Evolutionary conservation across 2,329 filamentous ascomycete genomes (phyloP), one percentile per base, ranked within the genome.

Genomic region (Arthrobotrys iridis): DNA sequence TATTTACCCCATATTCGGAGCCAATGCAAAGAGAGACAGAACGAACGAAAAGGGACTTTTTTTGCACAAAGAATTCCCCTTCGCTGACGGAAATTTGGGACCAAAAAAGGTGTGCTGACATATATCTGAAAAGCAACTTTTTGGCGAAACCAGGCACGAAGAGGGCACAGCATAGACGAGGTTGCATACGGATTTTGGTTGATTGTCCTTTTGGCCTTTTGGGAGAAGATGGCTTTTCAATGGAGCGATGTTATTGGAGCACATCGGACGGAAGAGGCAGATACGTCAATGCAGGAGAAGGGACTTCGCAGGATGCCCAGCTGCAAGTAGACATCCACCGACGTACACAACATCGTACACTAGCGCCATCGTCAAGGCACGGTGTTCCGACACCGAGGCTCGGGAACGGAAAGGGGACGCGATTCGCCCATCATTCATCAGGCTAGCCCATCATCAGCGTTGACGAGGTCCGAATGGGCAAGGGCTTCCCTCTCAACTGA

Each of bases 271-370:
- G 41, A 41, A 55, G 68, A 60, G 35, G n/a, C n/a, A n/a, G n/a
- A n/a, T n/a, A 41, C 57, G 60, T 65, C 68, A 66, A 73, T 73
- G 70, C 70, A 66, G 70, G 70, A 67, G 70, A 66, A 67, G 46
- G 55, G 57, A 55, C 48, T 33, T 62, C 26, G 59, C 68, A 66
- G 50, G 28, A 41, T 43, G 40, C 33, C 37, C 20, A 33, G 45
- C 63, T 33, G 63, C 35, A 67, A 3, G n/a, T 35, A 46, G 37
- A 62, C 37, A 46, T 35, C n/a, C 40, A 46, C 30, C 46, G 26
- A 67, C 64, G 50, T 40, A 60, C 55, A 45, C 62, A 30, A n/a
- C 18, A 45, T n/a, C 40, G 40, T 45, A 45, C 18, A n/a, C 40
- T 37, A 37, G 50, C 30, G 48, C 30, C 43, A 22, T 15, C 28